Conservation (phyloP, 2,329 filamentous ascomycete genomes). For the Penicillium corylophilum region DNA sequence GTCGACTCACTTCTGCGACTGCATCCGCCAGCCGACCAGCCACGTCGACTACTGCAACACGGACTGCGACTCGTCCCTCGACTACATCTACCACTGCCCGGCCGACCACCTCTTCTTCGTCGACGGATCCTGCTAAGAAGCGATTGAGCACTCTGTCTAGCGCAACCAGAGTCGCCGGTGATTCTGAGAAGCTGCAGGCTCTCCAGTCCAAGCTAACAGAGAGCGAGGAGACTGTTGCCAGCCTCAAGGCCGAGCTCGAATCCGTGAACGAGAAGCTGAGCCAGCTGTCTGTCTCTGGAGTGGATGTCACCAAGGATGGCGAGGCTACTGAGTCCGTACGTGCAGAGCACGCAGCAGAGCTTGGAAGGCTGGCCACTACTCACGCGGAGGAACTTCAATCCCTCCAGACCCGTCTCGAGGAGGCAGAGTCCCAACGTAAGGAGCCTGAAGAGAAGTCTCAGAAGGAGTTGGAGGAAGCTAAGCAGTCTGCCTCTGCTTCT, state of each 20-base stretch:
- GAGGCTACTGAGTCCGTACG: conserved; percentile 26
- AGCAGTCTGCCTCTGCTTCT: conserved; percentile 34
- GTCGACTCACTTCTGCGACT: conserved; percentile 24
- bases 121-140: conserved; percentile 32
- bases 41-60: conserved; percentile 26
- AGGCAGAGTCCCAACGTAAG: conserved; percentile 37
- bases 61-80: conserved; percentile 26
- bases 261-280: conserved; percentile 36
- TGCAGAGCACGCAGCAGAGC: conserved; percentile 34
- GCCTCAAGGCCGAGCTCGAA: conserved; percentile 35
- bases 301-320: conserved; percentile 22
- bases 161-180: conserved; percentile 26
- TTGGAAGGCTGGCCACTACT: conserved; percentile 31
- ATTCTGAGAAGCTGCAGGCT: conserved; percentile 34
- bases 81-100: conserved; percentile 24
- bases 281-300: conserved; percentile 30
- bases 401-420: conserved; percentile 34
- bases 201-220: conserved; percentile 38
- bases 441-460: conserved; percentile 38
- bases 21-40: conserved; percentile 26
- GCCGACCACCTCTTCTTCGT: conserved; percentile 24
- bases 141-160: conserved; percentile 36
- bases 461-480: conserved; percentile 41
- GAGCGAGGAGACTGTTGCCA: conserved; percentile 36
- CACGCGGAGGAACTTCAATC: conserved; percentile 36